A percentile compares a stretch with the other conserved stretches of the same genome.
Evolutionary conservation across 768 basidiomycete genomes (phyloP).

Genomic region (Terana coerulea): DNA sequence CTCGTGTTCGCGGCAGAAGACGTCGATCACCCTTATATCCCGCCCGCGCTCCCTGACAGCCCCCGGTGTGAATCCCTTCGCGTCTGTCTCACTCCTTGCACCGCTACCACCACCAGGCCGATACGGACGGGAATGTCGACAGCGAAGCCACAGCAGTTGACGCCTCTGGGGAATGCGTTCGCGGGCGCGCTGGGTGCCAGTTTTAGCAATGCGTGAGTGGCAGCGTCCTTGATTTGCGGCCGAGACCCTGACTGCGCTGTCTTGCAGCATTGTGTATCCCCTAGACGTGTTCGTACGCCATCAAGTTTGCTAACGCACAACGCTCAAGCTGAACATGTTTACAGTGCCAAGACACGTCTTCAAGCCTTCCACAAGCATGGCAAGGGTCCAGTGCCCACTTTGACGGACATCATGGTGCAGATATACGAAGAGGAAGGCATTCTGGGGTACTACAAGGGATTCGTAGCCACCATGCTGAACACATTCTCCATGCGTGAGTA

Average conservation of each 20-base stretch:
- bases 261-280: slow-evolving; percentile 81
- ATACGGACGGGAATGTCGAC: slow-evolving; percentile 1
- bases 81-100: neutral
- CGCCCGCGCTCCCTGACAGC: neutral
- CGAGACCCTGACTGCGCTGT: neutral
- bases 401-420: slow-evolving; percentile 59
- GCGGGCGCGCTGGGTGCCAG: slow-evolving; percentile 93
- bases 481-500: slow-evolving; percentile 96
- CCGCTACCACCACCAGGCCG: neutral
- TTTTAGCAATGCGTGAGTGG: slow-evolving; percentile 85
- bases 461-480: slow-evolving; percentile 95
- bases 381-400: neutral
- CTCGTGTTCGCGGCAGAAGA: neutral
- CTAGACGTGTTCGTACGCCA: slow-evolving; percentile 75
- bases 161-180: slow-evolving; percentile 85
- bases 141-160: slow-evolving; percentile 60
- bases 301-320: neutral
- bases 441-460: slow-evolving; percentile 83
- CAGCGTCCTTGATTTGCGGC: neutral
- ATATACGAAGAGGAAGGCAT: slow-evolving; percentile 83
- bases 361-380: slow-evolving; percentile 64
- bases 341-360: slow-evolving; percentile 90
- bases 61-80: neutral
- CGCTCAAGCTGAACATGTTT: slow-evolving; percentile 8
- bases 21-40: neutral